A percentile compares a stretch with the other conserved stretches of the same genome.
Evolutionary conservation across 352 stramenopile genomes (phyloP).

Genomic region (Globisporangium paroecandrum): DNA sequence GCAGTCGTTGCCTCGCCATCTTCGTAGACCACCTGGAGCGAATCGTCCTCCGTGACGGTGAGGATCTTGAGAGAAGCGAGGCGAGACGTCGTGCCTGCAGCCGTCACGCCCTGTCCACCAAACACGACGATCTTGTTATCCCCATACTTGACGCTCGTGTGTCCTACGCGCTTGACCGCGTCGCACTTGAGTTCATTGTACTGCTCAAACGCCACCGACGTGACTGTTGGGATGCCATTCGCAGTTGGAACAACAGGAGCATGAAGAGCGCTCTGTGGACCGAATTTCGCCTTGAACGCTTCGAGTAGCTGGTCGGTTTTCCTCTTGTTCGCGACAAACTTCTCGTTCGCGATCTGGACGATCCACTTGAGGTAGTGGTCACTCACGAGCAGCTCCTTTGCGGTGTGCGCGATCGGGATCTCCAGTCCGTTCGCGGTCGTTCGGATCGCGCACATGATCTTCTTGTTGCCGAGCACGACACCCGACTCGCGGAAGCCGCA

Average conservation of each 20-base stretch:
- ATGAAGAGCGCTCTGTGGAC: background rate
- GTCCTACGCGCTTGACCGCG: slow-evolving; percentile 54
- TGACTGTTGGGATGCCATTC: background rate
- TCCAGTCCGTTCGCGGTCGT: slow-evolving; percentile 86
- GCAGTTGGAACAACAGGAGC: background rate
- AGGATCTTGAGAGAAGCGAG: slow-evolving; percentile 49
- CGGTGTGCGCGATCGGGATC: slow-evolving; percentile 68
- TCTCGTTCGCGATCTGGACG: slow-evolving; percentile 79
- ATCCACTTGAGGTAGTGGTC: slow-evolving; percentile 73
- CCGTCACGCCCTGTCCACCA: slow-evolving; percentile 60
- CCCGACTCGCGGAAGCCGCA: slow-evolving; percentile 89
- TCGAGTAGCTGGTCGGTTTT: slow-evolving; percentile 72
- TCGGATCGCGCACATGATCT: slow-evolving; percentile 89
- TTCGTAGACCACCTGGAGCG: slow-evolving; percentile 32
- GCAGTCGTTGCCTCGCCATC: slow-evolving; percentile 2
- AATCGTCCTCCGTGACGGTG: slow-evolving; percentile 16
- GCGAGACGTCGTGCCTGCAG: slow-evolving; percentile 55
- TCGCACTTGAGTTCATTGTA: slow-evolving; percentile 17
- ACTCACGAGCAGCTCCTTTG: slow-evolving; percentile 53
- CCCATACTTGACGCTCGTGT: slow-evolving; percentile 48
- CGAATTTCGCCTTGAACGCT: slow-evolving; percentile 47
- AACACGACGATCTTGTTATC: slow-evolving; percentile 53
- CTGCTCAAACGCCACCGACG: slow-evolving; percentile 15
- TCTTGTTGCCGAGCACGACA: slow-evolving; percentile 84
- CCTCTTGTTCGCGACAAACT: slow-evolving; percentile 73